Conservation (phyloP, 805 yeast species). For the Wickerhamomyces mucosus region DNA sequence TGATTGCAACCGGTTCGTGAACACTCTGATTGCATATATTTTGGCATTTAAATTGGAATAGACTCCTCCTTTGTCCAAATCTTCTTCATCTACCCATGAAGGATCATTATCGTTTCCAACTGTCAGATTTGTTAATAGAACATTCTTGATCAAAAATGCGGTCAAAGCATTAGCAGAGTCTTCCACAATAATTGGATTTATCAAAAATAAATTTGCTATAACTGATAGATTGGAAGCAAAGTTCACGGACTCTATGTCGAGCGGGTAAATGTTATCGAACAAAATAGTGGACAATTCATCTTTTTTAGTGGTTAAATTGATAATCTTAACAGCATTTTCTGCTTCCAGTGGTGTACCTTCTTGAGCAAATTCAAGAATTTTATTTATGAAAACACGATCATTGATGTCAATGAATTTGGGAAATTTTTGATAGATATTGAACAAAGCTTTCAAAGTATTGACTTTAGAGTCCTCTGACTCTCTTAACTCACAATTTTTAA, state of each 20-base stretch:
- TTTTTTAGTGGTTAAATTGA: slow-evolving; percentile 37
- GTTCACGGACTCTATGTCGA: slow-evolving; percentile 26
- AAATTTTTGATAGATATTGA: slow-evolving; percentile 44
- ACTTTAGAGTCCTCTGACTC: slow-evolving; percentile 12
- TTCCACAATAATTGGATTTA: slow-evolving; percentile 39
- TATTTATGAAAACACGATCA: slow-evolving; percentile 30
- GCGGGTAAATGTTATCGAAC: slow-evolving; percentile 38
- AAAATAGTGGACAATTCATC: slow-evolving; percentile 31
- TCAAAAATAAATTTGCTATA: slow-evolving; percentile 47
- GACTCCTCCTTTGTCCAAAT: slow-evolving; percentile 22
- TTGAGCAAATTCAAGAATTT: slow-evolving; percentile 36
- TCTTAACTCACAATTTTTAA: slow-evolving; percentile 24
- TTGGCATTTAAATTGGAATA: slow-evolving; percentile 36
- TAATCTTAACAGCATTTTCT: slow-evolving; percentile 49
- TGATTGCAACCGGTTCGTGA: slow-evolving; percentile 49
- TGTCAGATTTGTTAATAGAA: slow-evolving; percentile 44
- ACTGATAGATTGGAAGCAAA: slow-evolving; percentile 51
- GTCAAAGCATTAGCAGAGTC: slow-evolving; percentile 50
- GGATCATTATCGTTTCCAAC: slow-evolving; percentile 24
- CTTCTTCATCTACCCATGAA: slow-evolving; percentile 40
- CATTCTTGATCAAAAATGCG: slow-evolving; percentile 46
- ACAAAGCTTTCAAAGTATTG: slow-evolving; percentile 45
- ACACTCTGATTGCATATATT: slow-evolving; percentile 40
- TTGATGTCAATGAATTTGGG: slow-evolving; percentile 39
- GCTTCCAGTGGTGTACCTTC: slow-evolving; percentile 54